Conservation (phyloP, 176 grass and related monocot species). For the Zea luxurians region DNA sequence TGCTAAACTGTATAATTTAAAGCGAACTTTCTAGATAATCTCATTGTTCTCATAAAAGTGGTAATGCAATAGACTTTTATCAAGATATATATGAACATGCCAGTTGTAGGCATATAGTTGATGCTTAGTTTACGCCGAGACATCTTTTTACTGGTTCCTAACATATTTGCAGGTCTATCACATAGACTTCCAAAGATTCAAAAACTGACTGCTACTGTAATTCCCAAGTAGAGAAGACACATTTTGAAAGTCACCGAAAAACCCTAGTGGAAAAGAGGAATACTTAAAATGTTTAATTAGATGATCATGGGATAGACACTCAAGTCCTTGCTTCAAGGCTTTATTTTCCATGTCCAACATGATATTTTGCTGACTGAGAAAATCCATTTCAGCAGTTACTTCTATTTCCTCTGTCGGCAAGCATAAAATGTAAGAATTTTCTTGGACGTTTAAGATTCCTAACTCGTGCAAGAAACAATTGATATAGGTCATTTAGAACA, state of each 20-base stretch:
- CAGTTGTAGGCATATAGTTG: too few species aligned
- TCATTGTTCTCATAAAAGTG: too few species aligned
- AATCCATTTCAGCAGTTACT: slow-evolving; percentile 76
- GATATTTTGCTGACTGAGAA: slow-evolving; percentile 75
- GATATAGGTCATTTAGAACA: neutral
- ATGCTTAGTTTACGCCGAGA: too few species aligned
- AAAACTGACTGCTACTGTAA: too few species aligned
- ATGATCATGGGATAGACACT: slow-evolving; percentile 57
- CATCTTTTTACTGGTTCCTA: too few species aligned
- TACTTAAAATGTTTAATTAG: slow-evolving; percentile 36
- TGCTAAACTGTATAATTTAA: too few species aligned
- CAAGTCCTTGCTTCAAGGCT: slow-evolving; percentile 69
- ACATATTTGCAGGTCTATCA: too few species aligned
- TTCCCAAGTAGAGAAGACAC: neutral
- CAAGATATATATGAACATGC: neutral
- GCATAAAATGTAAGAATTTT: neutral
- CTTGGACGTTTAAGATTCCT: neutral
- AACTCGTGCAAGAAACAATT: slow-evolving; percentile 15
- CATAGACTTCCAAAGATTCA: too few species aligned
- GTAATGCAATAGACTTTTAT: neutral
- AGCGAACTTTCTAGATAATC: too few species aligned
- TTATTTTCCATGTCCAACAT: slow-evolving; percentile 82
- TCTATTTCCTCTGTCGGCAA: slow-evolving; percentile 54
- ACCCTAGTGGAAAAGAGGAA: neutral
- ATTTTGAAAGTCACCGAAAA: neutral